A percentile compares a stretch with the other conserved stretches of the same genome.
These are phyloP conservation scores for Euphorbia lathyris DNA, from an alignment of 345 rosid species.

Conservation along the genomic window DNA sequence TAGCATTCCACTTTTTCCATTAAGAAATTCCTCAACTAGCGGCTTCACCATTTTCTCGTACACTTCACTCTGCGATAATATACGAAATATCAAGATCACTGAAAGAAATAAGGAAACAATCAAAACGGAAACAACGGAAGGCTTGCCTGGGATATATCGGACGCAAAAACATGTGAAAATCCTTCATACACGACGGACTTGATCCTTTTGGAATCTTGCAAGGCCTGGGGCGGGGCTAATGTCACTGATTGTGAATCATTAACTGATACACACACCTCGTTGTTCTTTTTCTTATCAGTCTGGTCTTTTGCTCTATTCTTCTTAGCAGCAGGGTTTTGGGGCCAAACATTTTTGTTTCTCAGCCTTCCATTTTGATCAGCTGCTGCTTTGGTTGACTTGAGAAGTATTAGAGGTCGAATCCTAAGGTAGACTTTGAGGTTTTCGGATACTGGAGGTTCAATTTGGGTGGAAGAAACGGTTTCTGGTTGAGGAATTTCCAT, in stretches of 20 bases:
- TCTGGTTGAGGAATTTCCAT: slow-evolving; percentile 23
- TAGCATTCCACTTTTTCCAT: slow-evolving; percentile 78
- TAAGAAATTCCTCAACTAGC: slow-evolving; percentile 67
- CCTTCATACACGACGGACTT: slow-evolving; percentile 81
- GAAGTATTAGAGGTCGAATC: slow-evolving; percentile 40
- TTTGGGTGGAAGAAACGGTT: slow-evolving; percentile 2
- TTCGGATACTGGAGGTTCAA: slow-evolving; percentile 23
- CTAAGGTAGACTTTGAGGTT: slow-evolving; percentile 68
- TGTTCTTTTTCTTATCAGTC: slow-evolving; percentile 31
- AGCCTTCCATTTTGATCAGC: slow-evolving; percentile 12
- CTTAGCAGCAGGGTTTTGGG: slow-evolving; percentile 47
- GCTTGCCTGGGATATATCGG: slow-evolving; percentile 61
- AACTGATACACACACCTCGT: slow-evolving; percentile 42
- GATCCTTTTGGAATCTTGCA: slow-evolving; percentile 61
- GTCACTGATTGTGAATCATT: slow-evolving; percentile 58
- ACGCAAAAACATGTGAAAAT: slow-evolving; percentile 70
- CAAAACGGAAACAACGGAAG: not conserved
- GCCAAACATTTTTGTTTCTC: slow-evolving; percentile 59
- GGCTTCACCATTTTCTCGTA: slow-evolving; percentile 68
- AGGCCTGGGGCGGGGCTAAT: slow-evolving; percentile 49
- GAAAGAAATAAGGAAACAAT: not conserved
- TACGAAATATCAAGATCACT: not conserved
- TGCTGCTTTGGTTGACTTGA: slow-evolving; percentile 12
- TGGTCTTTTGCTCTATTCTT: slow-evolving; percentile 28
- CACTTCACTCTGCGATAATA: slow-evolving; percentile 50